Evolutionary conservation across 2,329 filamentous ascomycete species (phyloP).

Genomic region (Ascochyta rabiei): DNA sequence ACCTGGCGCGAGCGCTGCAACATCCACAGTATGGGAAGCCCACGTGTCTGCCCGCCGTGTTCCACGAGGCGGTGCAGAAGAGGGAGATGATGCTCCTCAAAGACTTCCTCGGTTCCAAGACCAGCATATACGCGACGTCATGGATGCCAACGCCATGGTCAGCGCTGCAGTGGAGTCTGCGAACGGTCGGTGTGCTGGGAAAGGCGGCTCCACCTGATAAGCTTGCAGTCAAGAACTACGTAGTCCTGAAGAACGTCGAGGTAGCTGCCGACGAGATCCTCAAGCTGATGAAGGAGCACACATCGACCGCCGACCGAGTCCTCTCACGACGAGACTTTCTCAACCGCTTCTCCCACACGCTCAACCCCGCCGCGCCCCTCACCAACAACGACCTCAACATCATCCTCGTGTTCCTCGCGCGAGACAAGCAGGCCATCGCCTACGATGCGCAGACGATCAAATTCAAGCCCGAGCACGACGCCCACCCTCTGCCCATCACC

Average conservation of each 20-base stretch:
- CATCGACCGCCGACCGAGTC: constrained; percentile 44
- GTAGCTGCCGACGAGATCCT: constrained; percentile 55
- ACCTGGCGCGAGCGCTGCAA: constrained; percentile 73
- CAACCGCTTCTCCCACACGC: constrained; percentile 36
- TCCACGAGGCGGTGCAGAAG: constrained; percentile 74
- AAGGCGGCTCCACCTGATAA: constrained; percentile 57
- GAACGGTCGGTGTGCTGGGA: constrained; percentile 66
- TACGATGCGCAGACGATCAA: constrained; percentile 81
- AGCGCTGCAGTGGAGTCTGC: constrained; percentile 76
- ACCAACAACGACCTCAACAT: constrained; percentile 72
- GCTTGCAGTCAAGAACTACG: constrained; percentile 67
- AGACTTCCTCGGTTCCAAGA: constrained; percentile 68
- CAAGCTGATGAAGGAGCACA: constrained; percentile 43
- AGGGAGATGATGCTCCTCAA: constrained; percentile 73
- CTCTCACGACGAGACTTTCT: constrained; percentile 45
- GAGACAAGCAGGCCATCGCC: constrained; percentile 73
- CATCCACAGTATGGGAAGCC: constrained; percentile 81
- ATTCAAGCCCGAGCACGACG: constrained; percentile 60
- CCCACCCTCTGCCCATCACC: constrained; percentile 64
- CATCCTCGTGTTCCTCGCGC: constrained; percentile 60
- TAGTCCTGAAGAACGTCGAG: constrained; percentile 69
- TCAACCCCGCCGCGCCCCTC: constrained; percentile 36
- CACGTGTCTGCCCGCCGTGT: constrained; percentile 76
- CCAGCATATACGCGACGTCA: constrained; percentile 73
- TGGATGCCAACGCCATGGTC: constrained; percentile 74